phyloP scores from a whole-genome alignment of 768 basidiomycete species.

The Trametes punicea region DNA sequence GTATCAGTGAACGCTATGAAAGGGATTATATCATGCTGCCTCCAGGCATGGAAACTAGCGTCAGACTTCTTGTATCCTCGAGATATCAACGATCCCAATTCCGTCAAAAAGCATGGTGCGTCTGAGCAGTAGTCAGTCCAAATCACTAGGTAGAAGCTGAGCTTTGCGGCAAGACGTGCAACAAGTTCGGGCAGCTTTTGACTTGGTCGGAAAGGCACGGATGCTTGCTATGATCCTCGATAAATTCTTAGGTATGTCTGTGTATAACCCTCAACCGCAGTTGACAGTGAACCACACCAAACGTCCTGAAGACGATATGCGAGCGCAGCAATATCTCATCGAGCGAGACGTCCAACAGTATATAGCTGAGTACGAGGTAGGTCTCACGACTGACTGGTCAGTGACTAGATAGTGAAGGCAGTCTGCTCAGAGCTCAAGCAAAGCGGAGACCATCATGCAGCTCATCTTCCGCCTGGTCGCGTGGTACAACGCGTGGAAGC shows the following conservation, averaged over 20 bases:
- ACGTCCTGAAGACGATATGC: slow-evolving; percentile 53
- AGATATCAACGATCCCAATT: slow-evolving; percentile 42
- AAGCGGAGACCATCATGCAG: slow-evolving; percentile 46
- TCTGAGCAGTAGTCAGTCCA: neutral
- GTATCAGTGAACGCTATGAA: neutral
- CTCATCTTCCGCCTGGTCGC: slow-evolving; percentile 60
- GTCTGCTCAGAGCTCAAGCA: slow-evolving; percentile 34
- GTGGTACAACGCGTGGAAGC: slow-evolving; percentile 78
- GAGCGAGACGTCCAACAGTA: slow-evolving; percentile 53
- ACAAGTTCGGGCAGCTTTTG: slow-evolving; percentile 53
- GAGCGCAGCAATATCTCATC: slow-evolving; percentile 56
- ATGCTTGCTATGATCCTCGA: slow-evolving; percentile 65
- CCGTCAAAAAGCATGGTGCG: slow-evolving; percentile 31
- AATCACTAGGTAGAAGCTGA: slow-evolving; percentile 12
- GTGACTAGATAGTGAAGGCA: neutral
- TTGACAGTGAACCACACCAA: neutral
- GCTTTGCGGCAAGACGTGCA: slow-evolving; percentile 40
- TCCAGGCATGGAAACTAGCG: slow-evolving; percentile 59
- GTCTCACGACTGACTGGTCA: slow-evolving; percentile 5
- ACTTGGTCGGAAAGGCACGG: slow-evolving; percentile 52
- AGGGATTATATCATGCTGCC: neutral
- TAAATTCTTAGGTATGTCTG: slow-evolving; percentile 60
- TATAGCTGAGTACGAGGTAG: slow-evolving; percentile 63
- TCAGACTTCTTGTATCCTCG: slow-evolving; percentile 53
- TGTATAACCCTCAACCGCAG: too few species aligned